Evolutionary conservation across 495 filamentous ascomycete genomes (phyloP).

Genomic region (Pyronema domesticum): DNA sequence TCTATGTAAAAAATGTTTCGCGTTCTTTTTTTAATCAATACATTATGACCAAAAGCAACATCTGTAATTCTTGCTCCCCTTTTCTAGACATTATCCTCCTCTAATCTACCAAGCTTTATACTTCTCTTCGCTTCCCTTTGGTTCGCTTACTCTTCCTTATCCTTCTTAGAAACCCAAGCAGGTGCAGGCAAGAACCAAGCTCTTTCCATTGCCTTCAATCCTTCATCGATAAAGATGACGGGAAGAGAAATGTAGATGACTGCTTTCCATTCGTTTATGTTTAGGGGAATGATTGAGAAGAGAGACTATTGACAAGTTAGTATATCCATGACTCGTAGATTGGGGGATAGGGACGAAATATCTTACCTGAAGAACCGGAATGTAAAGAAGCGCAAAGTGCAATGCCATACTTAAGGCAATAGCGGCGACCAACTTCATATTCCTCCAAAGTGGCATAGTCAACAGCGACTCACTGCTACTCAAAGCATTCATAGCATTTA

Average conservation of each 20-base stretch:
- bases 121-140: too few species aligned
- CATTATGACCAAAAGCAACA: too few species aligned
- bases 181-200: slow-evolving; percentile 22
- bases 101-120: too few species aligned
- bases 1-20: too few species aligned
- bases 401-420: slow-evolving; percentile 88
- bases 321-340: too few species aligned
- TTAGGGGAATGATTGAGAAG: slow-evolving; percentile 80
- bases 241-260: slow-evolving; percentile 77
- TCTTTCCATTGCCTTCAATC: slow-evolving; percentile 67
- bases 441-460: slow-evolving; percentile 85
- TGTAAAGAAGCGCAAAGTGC: slow-evolving; percentile 88
- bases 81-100: too few species aligned
- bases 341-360: background rate
- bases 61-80: too few species aligned
- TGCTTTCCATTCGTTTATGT: slow-evolving; percentile 83
- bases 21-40: too few species aligned
- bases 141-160: background rate
- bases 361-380: slow-evolving; percentile 61
- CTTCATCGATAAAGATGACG: slow-evolving; percentile 83
- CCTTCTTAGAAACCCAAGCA: background rate
- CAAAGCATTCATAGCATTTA: slow-evolving; percentile 98
- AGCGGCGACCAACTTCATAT: slow-evolving; percentile 92
- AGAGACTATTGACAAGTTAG: slow-evolving; percentile 26
- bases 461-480: slow-evolving; percentile 88